Base-by-base conservation (phyloP, 352 stramenopile genomes). In the Elongisporangium senticosum region DNA sequence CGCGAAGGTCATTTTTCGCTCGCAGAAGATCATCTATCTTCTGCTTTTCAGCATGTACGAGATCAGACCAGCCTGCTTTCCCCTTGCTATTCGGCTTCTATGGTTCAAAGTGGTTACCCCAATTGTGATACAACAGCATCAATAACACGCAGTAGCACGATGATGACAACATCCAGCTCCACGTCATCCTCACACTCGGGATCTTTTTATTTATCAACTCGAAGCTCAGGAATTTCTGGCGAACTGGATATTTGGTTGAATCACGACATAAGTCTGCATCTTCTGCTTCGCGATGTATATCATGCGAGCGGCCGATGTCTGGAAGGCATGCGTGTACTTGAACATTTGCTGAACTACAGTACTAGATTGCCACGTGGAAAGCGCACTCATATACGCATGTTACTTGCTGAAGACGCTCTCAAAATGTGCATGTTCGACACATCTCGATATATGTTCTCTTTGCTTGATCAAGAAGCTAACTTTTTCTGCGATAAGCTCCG, bases 261-360 rank as follows among this genome's bases (percentile, higher is more conserved):
- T 55, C 83, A 95, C 56, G 82, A 93, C 26, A 85, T 95, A 51
- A 83, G 71, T n/a, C 57, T 95, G n/a, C 86, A 95, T 53, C 61
- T 95, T 28, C 67, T 90, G 23, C 62, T 95, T 8, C 82, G 83
- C 3, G 83, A 95, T 15, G 61, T 93, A 5, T 95, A 93, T 56
- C 79, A 75, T 17, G 81, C 82, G 5, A 93, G 81, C 55, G 86
- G 86, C 1, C 78, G 86, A n/a, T 89, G 75, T 10, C 64, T 93
- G 23, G 84, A 95, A 67, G 83, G 75, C 0, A 86, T 93, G 69
- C 77, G 77, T 14, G 82, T 95, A 0, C 59, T 95, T 2, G 80
- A 95, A 24, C 80, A 93, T 53, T 54, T 93, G 22, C 63, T 95
- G 26, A 83, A 79, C 54, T 93, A 94, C 57, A 89, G 76, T 28